Conservation (phyloP, 2,329 filamentous ascomycete genomes). For the Penicillium sp. region DNA sequence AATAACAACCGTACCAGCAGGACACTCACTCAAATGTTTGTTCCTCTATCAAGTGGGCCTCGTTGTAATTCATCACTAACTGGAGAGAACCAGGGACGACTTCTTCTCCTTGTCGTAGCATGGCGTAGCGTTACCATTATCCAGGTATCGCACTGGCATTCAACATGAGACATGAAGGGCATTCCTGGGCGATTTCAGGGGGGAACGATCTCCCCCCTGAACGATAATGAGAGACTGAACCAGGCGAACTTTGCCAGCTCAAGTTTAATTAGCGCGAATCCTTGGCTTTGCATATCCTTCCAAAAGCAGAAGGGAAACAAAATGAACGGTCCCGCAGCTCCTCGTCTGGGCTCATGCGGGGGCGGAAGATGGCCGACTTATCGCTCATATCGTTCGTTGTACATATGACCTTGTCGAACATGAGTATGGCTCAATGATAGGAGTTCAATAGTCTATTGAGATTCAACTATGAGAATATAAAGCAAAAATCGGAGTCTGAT, state of each 20-base stretch:
- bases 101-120: background rate
- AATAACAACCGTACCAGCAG: background rate
- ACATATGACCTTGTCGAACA: background rate
- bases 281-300: background rate
- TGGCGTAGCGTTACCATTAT: background rate
- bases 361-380: background rate
- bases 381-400: background rate
- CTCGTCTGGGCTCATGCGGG: too few relatives aligned
- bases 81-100: too few relatives aligned
- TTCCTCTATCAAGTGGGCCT: background rate
- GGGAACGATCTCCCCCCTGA: background rate
- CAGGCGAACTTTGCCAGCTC: background rate
- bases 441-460: too few relatives aligned
- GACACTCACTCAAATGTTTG: background rate
- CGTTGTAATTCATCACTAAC: background rate
- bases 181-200: background rate
- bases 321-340: background rate
- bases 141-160: background rate
- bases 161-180: background rate
- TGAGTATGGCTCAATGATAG: background rate
- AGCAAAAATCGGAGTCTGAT: background rate
- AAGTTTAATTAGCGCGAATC: background rate
- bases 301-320: background rate
- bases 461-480: background rate
- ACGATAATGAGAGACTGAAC: background rate